These are phyloP conservation scores for Brassica cretica DNA, from an alignment of 345 rosid genomes.

Conservation along the genomic window DNA sequence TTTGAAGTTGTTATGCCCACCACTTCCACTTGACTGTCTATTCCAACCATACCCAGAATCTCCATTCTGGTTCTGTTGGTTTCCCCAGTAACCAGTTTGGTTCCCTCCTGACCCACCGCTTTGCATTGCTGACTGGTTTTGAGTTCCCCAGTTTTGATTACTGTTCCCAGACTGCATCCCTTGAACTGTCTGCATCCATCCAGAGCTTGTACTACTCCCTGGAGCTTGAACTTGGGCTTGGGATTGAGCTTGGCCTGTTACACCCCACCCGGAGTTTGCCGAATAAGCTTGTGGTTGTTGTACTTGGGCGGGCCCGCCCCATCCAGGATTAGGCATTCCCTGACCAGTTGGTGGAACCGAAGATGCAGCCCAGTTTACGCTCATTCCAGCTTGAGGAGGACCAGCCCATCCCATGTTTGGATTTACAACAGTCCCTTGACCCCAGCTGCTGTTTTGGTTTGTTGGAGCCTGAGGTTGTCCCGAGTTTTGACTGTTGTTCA, in stretches of 20 bases:
- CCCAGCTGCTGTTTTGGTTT: constrained; percentile 60
- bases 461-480: constrained; percentile 46
- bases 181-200: constrained; percentile 59
- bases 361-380: constrained; percentile 50
- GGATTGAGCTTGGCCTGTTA: constrained; percentile 41
- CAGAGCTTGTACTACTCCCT: constrained; percentile 38
- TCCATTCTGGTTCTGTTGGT: constrained; percentile 55
- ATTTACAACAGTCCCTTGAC: constrained; percentile 53
- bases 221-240: constrained; percentile 40
- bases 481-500: constrained; percentile 42
- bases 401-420: constrained; percentile 67
- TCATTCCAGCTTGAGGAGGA: constrained; percentile 52
- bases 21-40: constrained; percentile 38
- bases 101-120: constrained; percentile 56
- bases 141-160: constrained; percentile 52
- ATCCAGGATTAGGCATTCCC: constrained; percentile 50
- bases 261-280: constrained; percentile 57
- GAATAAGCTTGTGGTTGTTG: constrained; percentile 56
- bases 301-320: constrained; percentile 57
- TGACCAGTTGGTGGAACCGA: constrained; percentile 51
- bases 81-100: constrained; percentile 50
- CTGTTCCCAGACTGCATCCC: constrained; percentile 45
- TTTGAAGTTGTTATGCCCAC: constrained; percentile 41
- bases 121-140: constrained; percentile 32
- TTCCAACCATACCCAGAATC: constrained; percentile 62